Conservation (phyloP, 2,329 filamentous ascomycete genomes). For the Aspergillus sp. region DNA sequence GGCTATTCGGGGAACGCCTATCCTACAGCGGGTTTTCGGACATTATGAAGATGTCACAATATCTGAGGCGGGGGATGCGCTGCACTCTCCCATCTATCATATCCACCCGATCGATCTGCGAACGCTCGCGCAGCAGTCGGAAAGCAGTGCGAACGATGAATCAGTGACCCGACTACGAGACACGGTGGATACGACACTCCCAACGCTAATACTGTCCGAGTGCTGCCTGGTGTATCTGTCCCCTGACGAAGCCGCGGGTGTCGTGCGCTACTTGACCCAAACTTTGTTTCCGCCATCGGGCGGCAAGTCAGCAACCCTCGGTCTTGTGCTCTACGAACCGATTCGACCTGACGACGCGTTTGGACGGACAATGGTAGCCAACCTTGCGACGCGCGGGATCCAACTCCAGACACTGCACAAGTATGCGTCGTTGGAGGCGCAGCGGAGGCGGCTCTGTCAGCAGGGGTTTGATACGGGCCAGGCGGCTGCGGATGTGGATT, state of each 20-base stretch:
- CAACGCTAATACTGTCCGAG: constrained; percentile 88
- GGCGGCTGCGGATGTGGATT: constrained; percentile 63
- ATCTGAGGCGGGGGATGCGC: constrained; percentile 44
- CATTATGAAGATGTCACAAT: constrained; percentile 39
- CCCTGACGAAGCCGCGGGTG: constrained; percentile 63
- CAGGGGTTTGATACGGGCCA: constrained; percentile 68
- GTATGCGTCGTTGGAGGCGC: constrained; percentile 71
- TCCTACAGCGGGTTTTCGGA: constrained; percentile 37
- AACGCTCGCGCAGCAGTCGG: constrained; percentile 48
- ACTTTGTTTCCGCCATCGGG: constrained; percentile 45
- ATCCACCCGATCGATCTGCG: constrained; percentile 74
- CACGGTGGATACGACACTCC: constrained; percentile 59
- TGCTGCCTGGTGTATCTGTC: constrained; percentile 93
- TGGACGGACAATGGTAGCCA: constrained; percentile 88
- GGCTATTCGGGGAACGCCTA: constrained; percentile 40
- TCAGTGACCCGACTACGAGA: constrained; percentile 42
- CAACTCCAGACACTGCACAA: constrained; percentile 78
- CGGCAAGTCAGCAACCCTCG: constrained; percentile 44
- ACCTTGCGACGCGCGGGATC: constrained; percentile 81
- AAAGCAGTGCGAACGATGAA: constrained; percentile 20
- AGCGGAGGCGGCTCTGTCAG: constrained; percentile 67
- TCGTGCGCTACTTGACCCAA: constrained; percentile 68
- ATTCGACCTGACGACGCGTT: constrained; percentile 84
- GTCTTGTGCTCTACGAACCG: constrained; percentile 84
- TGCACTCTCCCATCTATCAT: constrained; percentile 54